These are phyloP conservation scores for Pseudogymnoascus sp. DNA, from an alignment of 2,329 filamentous ascomycete species.

Conservation along the genomic window DNA sequence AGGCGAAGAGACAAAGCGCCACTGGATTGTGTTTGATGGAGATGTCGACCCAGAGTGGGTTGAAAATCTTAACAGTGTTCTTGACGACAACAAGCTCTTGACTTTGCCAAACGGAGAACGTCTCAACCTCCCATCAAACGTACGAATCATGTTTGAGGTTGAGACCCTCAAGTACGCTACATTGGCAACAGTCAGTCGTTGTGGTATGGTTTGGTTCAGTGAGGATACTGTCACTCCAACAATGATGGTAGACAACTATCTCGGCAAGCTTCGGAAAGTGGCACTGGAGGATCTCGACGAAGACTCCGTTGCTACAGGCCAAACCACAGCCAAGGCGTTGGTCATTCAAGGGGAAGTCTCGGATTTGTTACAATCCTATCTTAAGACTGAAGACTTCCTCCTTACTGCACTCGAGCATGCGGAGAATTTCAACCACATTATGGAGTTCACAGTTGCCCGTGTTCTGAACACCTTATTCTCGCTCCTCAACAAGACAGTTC, in stretches of 20 bases:
- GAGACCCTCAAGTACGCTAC: constrained; percentile 97
- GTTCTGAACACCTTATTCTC: constrained; percentile 92
- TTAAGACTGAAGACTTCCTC: constrained; percentile 76
- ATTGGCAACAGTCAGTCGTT: constrained; percentile 96
- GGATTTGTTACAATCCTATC: constrained; percentile 65
- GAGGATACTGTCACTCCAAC: constrained; percentile 89
- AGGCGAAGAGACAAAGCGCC: constrained; percentile 91
- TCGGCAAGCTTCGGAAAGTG: constrained; percentile 72
- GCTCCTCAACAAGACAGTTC: constrained; percentile 85
- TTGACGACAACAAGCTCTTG: constrained; percentile 97
- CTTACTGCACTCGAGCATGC: constrained; percentile 69
- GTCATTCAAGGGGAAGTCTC: constrained; percentile 74
- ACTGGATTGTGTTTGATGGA: constrained; percentile 99
- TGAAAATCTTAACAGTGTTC: constrained; percentile 97
- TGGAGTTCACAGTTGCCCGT: constrained; percentile 91
- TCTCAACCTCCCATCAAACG: constrained; percentile 86
- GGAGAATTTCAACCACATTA: constrained; percentile 81
- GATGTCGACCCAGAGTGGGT: constrained; percentile 99
- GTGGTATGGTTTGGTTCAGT: constrained; percentile 99
- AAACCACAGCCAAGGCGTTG: constrained; percentile 70
- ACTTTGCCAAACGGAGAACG: constrained; percentile 97
- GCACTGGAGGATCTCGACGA: constrained; percentile 95
- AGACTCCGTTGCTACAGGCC: constrained; percentile 70
- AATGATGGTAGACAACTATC: constrained; percentile 91
- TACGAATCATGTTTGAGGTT: constrained; percentile 99